These are phyloP conservation scores for Fusarium agapanthi DNA, from an alignment of 2,329 filamentous ascomycete species.

Conservation along the genomic window DNA sequence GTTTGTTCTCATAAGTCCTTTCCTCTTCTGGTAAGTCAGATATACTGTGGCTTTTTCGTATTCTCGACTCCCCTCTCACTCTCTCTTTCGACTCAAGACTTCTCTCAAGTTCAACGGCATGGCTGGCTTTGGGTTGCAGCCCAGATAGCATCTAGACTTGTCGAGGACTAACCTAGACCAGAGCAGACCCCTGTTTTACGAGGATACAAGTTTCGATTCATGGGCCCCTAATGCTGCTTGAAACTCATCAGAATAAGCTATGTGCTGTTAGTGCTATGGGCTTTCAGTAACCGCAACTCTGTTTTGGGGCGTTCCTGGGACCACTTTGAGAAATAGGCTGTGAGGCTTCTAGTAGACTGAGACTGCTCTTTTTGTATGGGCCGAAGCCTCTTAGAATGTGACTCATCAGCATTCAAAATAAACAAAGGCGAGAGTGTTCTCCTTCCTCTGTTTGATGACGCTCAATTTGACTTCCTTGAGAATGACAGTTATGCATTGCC, in stretches of 20 bases:
- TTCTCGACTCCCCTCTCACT: background rate
- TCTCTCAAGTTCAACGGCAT: background rate
- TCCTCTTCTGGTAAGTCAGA: background rate
- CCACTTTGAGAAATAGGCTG: background rate
- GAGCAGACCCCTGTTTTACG: background rate
- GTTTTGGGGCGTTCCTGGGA: conserved; percentile 20
- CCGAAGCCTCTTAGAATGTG: background rate
- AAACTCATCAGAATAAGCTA: conserved; percentile 4
- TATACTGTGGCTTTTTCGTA: conserved; percentile 15
- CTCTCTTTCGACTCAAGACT: background rate
- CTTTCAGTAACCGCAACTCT: conserved; percentile 19
- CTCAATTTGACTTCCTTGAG: background rate
- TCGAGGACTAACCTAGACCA: background rate
- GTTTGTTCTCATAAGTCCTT: background rate
- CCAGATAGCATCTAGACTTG: background rate
- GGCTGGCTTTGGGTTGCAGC: conserved; percentile 6
- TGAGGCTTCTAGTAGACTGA: background rate
- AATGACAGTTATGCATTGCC: conserved; percentile 18
- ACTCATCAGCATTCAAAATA: background rate
- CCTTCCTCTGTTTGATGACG: background rate
- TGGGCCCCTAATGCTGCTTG: background rate
- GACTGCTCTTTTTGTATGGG: background rate
- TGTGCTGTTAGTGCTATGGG: conserved; percentile 7
- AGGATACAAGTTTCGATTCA: conserved; percentile 3
- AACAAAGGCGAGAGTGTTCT: background rate